Base-by-base conservation (phyloP, 768 basidiomycete species). In the Boletus edulis region DNA sequence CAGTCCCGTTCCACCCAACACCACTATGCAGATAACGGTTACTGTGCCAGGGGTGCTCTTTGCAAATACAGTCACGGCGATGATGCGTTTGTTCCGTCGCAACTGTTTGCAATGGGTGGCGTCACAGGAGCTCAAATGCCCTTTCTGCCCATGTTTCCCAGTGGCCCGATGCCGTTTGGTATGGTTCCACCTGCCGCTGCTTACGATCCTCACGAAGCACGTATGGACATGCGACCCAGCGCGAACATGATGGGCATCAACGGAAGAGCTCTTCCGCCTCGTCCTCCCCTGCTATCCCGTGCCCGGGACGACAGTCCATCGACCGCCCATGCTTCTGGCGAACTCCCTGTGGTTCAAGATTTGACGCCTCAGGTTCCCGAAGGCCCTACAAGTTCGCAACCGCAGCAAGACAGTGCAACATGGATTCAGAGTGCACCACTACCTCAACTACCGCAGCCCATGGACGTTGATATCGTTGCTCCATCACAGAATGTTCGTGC, bases 21-120 rank as follows among this genome's bases (percentile, higher is more conserved):
- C 52, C 18, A 52, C 43, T 56, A 10, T 47, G 9, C 61, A 98
- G 95, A 95, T 67, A 86, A 86, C 55, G 95, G 95, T 2, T 97
- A 86, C 73, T 98, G 95, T 63, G 83, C 90, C 39, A 84, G 94
- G 32, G 95, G 95, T 45, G 86, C 82, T 18, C 80, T 81, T 56
- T 98, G 95, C 79, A 94, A 92, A 67, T 98, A 84, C 72, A 93
- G 90, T 56, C 95, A 98, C 63, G 93, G 91, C 37, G 91, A 92
- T 2, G 91, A 95, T 66, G 89, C 91, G 31, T 84, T 91, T 47
- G 76, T 90, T 10, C 91, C 89, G 0, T 81, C 80, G 0, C 85
- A 84, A 58, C 67, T 91, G 31, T 88, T 85, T 62, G 77, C 82
- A 29, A 77, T 84, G 76, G 76, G 35, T 37, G 35, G 75, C 34